Evolutionary conservation across 352 stramenopile genomes (phyloP).

Genomic region (Paralagenidium karlingii): DNA sequence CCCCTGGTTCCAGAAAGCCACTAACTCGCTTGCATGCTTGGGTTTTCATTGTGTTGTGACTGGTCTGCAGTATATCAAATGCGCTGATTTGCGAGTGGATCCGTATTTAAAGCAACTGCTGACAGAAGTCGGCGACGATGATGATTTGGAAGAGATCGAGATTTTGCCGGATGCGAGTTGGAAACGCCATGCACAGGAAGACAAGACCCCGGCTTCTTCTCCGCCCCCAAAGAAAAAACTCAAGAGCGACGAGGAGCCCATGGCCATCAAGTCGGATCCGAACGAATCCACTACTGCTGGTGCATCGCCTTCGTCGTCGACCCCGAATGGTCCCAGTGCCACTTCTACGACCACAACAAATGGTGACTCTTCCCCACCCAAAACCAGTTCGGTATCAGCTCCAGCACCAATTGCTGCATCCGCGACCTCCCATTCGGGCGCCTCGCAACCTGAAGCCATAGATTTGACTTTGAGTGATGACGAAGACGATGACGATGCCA

Average conservation of each 20-base stretch:
- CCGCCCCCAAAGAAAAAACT: conserved; percentile 34
- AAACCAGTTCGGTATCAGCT: conserved; percentile 1
- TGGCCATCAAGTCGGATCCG: background rate
- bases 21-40: background rate
- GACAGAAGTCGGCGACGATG: conserved; percentile 55
- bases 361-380: no score
- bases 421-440: conserved; percentile 11
- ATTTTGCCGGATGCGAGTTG: conserved; percentile 80
- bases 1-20: background rate
- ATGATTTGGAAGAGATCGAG: conserved; percentile 85
- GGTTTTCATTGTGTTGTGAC: conserved; percentile 1
- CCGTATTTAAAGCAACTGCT: conserved; percentile 86
- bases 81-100: conserved; percentile 80
- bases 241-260: conserved; percentile 28
- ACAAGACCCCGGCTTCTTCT: conserved; percentile 6
- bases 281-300: background rate
- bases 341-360: conserved; percentile 2
- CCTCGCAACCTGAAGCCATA: conserved; percentile 42
- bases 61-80: conserved; percentile 68
- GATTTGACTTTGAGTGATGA: conserved; percentile 60
- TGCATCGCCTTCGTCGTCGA: background rate
- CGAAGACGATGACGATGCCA: conserved; percentile 23
- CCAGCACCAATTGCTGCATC: background rate
- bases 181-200: conserved; percentile 45
- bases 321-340: background rate